Evolutionary conservation across 2,329 filamentous ascomycete species (phyloP).

Genomic region (Neopestalotiopsis sp.): DNA sequence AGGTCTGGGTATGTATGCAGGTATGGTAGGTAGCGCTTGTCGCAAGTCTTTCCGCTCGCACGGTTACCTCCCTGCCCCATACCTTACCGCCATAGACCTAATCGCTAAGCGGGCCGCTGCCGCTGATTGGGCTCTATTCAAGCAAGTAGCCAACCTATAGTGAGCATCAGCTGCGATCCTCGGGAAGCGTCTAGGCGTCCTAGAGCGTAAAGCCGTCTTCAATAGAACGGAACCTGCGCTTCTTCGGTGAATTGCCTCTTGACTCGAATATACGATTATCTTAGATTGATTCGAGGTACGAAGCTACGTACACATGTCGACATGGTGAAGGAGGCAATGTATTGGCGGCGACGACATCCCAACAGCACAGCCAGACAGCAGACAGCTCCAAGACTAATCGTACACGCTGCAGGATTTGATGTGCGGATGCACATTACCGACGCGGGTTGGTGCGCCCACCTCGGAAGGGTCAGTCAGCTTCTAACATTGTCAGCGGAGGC

Average conservation of each 20-base stretch:
- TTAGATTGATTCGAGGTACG: background rate
- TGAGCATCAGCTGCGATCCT: constrained; percentile 23
- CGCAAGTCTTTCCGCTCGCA: constrained; percentile 33
- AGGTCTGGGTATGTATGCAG: background rate
- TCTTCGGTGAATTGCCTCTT: constrained; percentile 21
- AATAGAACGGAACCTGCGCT: constrained; percentile 27
- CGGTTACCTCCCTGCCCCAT: constrained; percentile 25
- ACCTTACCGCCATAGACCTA: constrained; percentile 21
- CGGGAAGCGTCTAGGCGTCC: constrained; percentile 24
- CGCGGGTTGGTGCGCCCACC: constrained; percentile 7
- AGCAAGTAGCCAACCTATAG: constrained; percentile 22
- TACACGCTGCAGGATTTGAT: background rate
- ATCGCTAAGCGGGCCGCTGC: constrained; percentile 31
- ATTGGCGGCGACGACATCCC: background rate
- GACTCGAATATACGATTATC: background rate
- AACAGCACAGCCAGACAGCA: background rate
- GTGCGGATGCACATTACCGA: constrained; percentile 5
- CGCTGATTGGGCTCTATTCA: constrained; percentile 29
- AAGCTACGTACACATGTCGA: background rate
- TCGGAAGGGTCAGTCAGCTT: constrained; percentile 7
- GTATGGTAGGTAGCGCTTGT: background rate
- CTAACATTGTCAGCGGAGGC: background rate
- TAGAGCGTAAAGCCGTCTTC: constrained; percentile 28
- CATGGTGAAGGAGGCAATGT: background rate
- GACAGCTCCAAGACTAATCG: background rate